Percentiles rank a stretch among this genome's conserved stretches.
Evolutionary conservation across 1,284 basidiomycete genomes (phyloP).

Genomic region (Ceratobasidium sp.): DNA sequence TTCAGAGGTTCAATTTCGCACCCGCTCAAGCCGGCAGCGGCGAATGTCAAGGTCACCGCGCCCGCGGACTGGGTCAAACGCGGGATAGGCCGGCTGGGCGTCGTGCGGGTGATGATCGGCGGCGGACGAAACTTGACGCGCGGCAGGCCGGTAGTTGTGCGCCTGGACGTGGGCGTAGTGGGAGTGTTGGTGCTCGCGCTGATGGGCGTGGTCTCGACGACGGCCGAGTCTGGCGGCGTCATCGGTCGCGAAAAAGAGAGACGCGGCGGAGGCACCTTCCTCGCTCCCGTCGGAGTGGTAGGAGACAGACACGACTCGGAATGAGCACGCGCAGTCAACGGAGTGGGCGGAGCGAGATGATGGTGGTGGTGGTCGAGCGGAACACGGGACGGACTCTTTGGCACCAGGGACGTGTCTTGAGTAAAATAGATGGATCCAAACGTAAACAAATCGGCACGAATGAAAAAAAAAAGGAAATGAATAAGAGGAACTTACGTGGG

Average conservation of each 20-base stretch:
- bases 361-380: conserved; percentile 24
- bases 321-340: not conserved
- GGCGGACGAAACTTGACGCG: conserved; percentile 44
- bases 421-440: not conserved
- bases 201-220: conserved; percentile 23
- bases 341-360: conserved; percentile 23
- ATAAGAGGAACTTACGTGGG: conserved; percentile 9
- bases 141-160: not conserved
- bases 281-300: not conserved
- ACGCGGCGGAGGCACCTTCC: not conserved
- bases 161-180: conserved; percentile 19
- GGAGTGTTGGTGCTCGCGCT: conserved; percentile 8
- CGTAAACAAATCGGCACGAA: conserved; percentile 16
- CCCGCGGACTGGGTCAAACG: conserved; percentile 10
- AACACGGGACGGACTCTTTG: conserved; percentile 19
- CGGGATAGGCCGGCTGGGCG: conserved; percentile 27
- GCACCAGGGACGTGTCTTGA: conserved; percentile 21
- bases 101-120: conserved; percentile 43
- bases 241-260: conserved; percentile 32
- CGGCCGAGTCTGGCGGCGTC: conserved; percentile 38
- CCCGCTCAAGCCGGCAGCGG: conserved; percentile 26
- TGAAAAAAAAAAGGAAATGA: conserved; percentile 12
- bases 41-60: conserved; percentile 34
- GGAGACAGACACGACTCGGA: conserved; percentile 12
- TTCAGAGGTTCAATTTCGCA: conserved; percentile 27